Conservation (phyloP, 371 early-diverging fungal genomes). For the Encephalitozoon romaleae region DNA sequence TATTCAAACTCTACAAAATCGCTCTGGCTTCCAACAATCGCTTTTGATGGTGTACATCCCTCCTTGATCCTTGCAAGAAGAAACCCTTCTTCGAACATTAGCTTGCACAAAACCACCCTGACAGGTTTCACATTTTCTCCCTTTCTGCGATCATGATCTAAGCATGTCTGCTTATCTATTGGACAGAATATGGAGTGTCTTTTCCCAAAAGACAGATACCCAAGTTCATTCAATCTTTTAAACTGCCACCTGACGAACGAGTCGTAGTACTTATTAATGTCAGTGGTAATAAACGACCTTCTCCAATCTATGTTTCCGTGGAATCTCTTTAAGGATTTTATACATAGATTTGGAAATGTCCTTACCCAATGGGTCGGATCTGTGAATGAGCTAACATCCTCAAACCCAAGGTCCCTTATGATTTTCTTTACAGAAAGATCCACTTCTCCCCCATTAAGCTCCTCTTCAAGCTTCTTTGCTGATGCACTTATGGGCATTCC, state of each 20-base stretch:
- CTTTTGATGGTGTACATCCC: neutral
- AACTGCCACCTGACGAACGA: slow-evolving; percentile 98
- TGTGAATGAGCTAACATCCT: slow-evolving; percentile 83
- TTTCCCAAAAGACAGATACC: slow-evolving; percentile 88
- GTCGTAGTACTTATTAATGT: slow-evolving; percentile 95
- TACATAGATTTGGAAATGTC: slow-evolving; percentile 84
- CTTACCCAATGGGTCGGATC: slow-evolving; percentile 86
- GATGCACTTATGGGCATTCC: slow-evolving; percentile 99
- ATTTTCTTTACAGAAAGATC: slow-evolving; percentile 84
- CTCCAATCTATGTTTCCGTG: slow-evolving; percentile 92
- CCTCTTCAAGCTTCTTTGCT: slow-evolving; percentile 87
- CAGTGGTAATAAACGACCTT: slow-evolving; percentile 94
- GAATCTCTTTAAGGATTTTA: slow-evolving; percentile 71
- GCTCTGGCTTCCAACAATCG: neutral
- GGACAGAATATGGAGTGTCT: slow-evolving; percentile 94
- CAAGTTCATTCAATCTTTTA: slow-evolving; percentile 70
- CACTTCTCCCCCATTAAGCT: slow-evolving; percentile 66
- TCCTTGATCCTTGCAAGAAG: slow-evolving; percentile 15
- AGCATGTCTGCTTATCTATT: slow-evolving; percentile 91
- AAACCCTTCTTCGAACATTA: neutral
- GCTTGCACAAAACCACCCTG: slow-evolving; percentile 68
- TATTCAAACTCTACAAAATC: slow-evolving; percentile 16
- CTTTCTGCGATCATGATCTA: slow-evolving; percentile 95
- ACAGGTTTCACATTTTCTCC: slow-evolving; percentile 94
- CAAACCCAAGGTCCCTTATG: slow-evolving; percentile 80